Conservation (phyloP, 2,329 filamentous ascomycete species). For the Diaporthe destruens region DNA sequence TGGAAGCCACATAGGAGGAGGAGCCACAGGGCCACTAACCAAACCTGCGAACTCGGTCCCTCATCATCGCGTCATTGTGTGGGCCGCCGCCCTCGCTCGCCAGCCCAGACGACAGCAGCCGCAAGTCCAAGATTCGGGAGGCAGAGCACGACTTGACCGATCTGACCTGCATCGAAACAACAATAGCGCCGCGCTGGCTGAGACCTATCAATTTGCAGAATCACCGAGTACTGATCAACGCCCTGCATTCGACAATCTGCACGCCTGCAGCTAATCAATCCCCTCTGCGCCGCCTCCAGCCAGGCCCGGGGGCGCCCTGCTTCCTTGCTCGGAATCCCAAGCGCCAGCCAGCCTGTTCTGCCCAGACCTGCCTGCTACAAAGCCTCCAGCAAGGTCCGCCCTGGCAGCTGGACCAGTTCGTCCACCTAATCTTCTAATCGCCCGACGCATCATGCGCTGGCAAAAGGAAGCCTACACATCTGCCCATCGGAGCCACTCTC, state of each 20-base stretch:
- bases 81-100: slow-evolving; percentile 22
- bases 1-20: too few relatives aligned
- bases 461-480: slow-evolving; percentile 18
- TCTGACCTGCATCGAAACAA: slow-evolving; percentile 32
- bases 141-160: background rate
- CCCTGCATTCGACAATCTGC: slow-evolving; percentile 34
- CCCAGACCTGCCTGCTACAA: background rate
- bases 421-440: slow-evolving; percentile 19
- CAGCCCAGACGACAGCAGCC: slow-evolving; percentile 14
- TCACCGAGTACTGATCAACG: slow-evolving; percentile 34
- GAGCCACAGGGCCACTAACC: slow-evolving; percentile 21
- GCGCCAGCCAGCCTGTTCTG: background rate
- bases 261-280: slow-evolving; percentile 33
- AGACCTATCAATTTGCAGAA: slow-evolving; percentile 47
- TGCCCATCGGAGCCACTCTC: background rate
- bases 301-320: slow-evolving; percentile 29
- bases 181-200: slow-evolving; percentile 42
- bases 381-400: slow-evolving; percentile 35
- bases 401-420: slow-evolving; percentile 14
- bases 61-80: slow-evolving; percentile 40
- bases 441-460: slow-evolving; percentile 36
- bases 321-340: slow-evolving; percentile 15
- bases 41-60: slow-evolving; percentile 21
- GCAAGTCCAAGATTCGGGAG: slow-evolving; percentile 5
- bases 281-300: slow-evolving; percentile 26